Percentiles rank a stretch among this genome's conserved stretches.
These are phyloP conservation scores for Vaucheria bursata DNA, from an alignment of 352 stramenopile species.

Conservation along the genomic window DNA sequence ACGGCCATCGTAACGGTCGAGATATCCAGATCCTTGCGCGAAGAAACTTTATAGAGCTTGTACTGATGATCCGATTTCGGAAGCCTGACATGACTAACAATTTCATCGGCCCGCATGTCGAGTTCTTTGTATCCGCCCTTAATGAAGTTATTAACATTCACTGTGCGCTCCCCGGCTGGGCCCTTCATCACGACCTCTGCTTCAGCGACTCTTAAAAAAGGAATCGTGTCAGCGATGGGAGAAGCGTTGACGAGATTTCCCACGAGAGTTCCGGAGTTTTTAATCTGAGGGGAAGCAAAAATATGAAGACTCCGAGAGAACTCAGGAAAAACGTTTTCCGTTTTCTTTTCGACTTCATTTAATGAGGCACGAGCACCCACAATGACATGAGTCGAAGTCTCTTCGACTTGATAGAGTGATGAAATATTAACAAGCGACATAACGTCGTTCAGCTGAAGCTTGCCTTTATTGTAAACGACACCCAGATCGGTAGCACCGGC, in stretches of 20 bases:
- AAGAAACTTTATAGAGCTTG: not conserved
- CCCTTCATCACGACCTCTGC: not conserved
- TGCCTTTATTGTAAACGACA: not conserved
- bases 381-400: not conserved
- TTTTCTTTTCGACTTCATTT: not conserved
- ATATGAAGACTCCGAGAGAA: not conserved
- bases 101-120: not conserved
- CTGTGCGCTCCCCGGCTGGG: not conserved
- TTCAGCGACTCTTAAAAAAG: not conserved
- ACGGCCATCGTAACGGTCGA: not conserved
- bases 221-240: not conserved
- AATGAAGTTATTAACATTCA: constrained; percentile 1
- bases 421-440: not conserved
- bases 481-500: not conserved
- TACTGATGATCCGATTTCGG: not conserved
- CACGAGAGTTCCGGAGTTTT: not conserved
- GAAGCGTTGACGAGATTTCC: not conserved
- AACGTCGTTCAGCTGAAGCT: not conserved
- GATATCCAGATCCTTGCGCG: not conserved
- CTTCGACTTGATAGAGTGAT: not conserved
- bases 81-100: not conserved
- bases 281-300: not conserved
- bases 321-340: not conserved
- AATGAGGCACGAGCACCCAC: not conserved
- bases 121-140: not conserved